Percentiles rank a stretch among this genome's conserved stretches.
Conservation (phyloP, 164 flowering plant species). For the Pachysandra terminalis region DNA sequence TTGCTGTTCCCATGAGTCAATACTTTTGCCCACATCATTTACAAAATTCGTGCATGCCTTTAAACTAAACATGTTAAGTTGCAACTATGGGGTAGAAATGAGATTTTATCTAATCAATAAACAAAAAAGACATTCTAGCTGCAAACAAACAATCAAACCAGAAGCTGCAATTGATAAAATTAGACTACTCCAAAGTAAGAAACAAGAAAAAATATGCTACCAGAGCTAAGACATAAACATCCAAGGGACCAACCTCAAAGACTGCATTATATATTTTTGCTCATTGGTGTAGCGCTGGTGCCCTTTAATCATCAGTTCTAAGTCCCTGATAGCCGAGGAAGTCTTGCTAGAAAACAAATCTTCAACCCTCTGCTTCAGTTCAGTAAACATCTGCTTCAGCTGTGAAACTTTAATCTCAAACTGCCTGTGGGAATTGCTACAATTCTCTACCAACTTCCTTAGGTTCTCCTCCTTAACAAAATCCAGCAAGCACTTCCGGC, state of each 20-base stretch:
- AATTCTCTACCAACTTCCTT: conserved; percentile 60
- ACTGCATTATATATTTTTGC: conserved; percentile 89
- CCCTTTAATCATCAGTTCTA: conserved; percentile 66
- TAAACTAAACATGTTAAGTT: neutral
- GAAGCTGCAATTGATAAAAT: neutral
- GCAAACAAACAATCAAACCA: neutral
- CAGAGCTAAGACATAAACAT: neutral
- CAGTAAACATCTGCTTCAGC: conserved; percentile 68
- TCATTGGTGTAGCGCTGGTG: conserved; percentile 64
- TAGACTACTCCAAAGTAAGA: neutral
- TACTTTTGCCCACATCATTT: too few relatives aligned
- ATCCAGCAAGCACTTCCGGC: conserved; percentile 73
- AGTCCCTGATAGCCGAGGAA: conserved; percentile 44
- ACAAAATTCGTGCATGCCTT: too few relatives aligned
- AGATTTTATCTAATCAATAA: neutral
- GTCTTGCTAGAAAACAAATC: conserved; percentile 60
- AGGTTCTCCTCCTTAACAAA: conserved; percentile 85
- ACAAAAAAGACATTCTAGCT: neutral
- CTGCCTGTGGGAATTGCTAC: conserved; percentile 73
- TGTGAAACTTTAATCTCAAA: conserved; percentile 80
- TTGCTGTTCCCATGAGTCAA: too few relatives aligned
- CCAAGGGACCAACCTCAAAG: conserved; percentile 64
- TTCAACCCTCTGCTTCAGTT: conserved; percentile 74
- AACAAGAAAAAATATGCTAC: neutral
- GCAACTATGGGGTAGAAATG: too few relatives aligned